Percentiles rank a stretch among this genome's conserved stretches.
Conservation (phyloP, 495 filamentous ascomycete species). For the Aspergillus carlsbadensis region DNA sequence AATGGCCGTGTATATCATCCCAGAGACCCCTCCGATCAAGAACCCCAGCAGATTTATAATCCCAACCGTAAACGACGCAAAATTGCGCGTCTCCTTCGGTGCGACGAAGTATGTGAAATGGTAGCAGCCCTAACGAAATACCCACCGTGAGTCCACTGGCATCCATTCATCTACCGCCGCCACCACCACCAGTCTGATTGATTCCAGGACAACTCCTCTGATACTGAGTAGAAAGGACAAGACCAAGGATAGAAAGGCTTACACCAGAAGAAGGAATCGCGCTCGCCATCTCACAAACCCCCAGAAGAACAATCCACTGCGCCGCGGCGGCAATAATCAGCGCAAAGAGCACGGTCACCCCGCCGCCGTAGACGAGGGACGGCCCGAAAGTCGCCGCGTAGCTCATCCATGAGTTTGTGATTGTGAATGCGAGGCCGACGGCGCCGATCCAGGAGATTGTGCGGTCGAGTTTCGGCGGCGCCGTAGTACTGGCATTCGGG, state of each 20-base stretch:
- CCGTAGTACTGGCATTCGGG: neutral
- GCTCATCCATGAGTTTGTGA: slow-evolving; percentile 28
- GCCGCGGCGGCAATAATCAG: slow-evolving; percentile 19
- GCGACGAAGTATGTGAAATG: slow-evolving; percentile 35
- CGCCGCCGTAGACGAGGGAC: slow-evolving; percentile 24
- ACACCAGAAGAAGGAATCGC: slow-evolving; percentile 31
- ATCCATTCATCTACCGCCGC: no score
- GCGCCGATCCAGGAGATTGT: neutral
- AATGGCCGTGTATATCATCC: slow-evolving; percentile 16
- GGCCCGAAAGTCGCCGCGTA: slow-evolving; percentile 23
- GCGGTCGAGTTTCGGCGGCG: neutral
- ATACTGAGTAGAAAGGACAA: no score
- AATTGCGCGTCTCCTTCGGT: slow-evolving; percentile 17
- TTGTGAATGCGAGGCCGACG: slow-evolving; percentile 15
- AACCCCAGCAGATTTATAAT: slow-evolving; percentile 30
- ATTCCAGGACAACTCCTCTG: no score
- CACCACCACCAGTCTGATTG: no score
- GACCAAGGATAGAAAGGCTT: neutral
- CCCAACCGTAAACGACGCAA: slow-evolving; percentile 31
- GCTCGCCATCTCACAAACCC: slow-evolving; percentile 28
- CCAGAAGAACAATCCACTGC: slow-evolving; percentile 29
- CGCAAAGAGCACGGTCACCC: slow-evolving; percentile 21
- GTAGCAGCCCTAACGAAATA: slow-evolving; percentile 24
- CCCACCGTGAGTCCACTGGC: neutral
- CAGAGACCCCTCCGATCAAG: slow-evolving; percentile 24